Evolutionary conservation across 129 eudicot genomes (phyloP), one percentile per base, ranked within the genome.

Genomic region (Erigeron canadensis): DNA sequence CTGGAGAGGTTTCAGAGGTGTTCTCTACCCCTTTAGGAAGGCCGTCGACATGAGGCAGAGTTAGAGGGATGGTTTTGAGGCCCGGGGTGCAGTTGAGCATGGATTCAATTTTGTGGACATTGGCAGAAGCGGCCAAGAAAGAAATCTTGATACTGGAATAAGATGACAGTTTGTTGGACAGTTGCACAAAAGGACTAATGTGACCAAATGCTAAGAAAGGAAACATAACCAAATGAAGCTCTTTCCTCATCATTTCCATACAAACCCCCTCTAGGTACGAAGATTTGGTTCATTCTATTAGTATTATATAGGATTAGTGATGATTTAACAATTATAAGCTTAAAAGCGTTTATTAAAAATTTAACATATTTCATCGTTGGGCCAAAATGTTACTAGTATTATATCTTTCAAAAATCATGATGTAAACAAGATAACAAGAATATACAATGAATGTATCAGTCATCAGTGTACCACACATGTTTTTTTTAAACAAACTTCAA

Each of bases 201-300:
- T 86, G 92, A 58, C 88, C 86, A 72, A 77, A 84, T 1, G 88
- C 92, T 23, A 86, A 81, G 50, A 80, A 86, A 12, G 92, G 86
- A 48, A 86, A 81, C 92, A 86, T 86, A 1, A 70, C 88, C 5
- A 86, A 41, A 46, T 86, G 92, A 28, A 77, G 59, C 44, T 60
- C 53, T 41, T 66, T 60, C 60, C 40, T 66, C 39, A 46, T 65
- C 58, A 4, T 44, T 34, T 34, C 16, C 5, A 4, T 28, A 10
- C 18, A 50, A 9, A 5, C 16, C 13, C 13, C 13, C 56, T 50
- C 16, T 50, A 9, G 16, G 13, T 50, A n/a, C n/a, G n/a, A n/a
- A n/a, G n/a, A n/a, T n/a, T n/a, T n/a, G n/a, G n/a, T n/a, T n/a
- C n/a, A n/a, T n/a, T n/a, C n/a, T n/a, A n/a, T n/a, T n/a, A n/a